Evolutionary conservation across 495 filamentous ascomycete species (phyloP).

Genomic region (Filosporella fistucella): DNA sequence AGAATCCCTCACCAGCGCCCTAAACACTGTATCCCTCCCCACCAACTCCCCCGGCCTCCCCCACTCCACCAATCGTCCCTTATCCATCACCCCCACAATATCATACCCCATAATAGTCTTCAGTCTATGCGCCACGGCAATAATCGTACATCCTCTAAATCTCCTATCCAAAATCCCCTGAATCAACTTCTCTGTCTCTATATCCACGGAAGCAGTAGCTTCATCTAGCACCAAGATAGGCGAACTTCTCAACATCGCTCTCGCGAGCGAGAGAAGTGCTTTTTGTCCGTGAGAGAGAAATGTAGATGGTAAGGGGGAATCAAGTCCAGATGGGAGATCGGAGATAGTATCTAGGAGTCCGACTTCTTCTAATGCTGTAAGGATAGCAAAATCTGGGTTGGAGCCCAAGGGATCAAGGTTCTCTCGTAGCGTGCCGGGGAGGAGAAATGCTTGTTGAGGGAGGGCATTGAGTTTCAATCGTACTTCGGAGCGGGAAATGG

Average conservation of each 20-base stretch:
- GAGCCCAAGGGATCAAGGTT: constrained; percentile 8
- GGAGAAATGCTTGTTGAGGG: constrained; percentile 34
- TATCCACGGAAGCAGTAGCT: constrained; percentile 56
- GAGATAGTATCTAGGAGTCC: constrained; percentile 6
- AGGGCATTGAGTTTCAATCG: constrained; percentile 28
- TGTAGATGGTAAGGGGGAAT: constrained; percentile 42
- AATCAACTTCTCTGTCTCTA: constrained; percentile 82
- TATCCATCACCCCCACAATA: constrained; percentile 79
- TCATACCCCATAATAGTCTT: constrained; percentile 92
- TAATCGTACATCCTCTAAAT: constrained; percentile 88
- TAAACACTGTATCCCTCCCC: constrained; percentile 39
- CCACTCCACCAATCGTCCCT: constrained; percentile 66
- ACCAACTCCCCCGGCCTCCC: constrained; percentile 67
- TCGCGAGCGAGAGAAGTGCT: constrained; percentile 59
- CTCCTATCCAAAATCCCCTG: constrained; percentile 54
- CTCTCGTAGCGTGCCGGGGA: constrained; percentile 24
- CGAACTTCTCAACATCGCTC: constrained; percentile 43
- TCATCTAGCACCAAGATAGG: constrained; percentile 29
- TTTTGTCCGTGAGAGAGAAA: constrained; percentile 56
- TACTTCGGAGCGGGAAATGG: constrained; percentile 23
- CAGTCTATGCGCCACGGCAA: constrained; percentile 94
- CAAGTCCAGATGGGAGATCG: constrained; percentile 28
- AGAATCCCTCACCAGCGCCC: neutral
- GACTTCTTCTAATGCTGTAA: neutral
- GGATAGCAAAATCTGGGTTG: neutral